These are phyloP conservation scores for Amanita rimosa DNA, from an alignment of 768 basidiomycete species.

Conservation along the genomic window DNA sequence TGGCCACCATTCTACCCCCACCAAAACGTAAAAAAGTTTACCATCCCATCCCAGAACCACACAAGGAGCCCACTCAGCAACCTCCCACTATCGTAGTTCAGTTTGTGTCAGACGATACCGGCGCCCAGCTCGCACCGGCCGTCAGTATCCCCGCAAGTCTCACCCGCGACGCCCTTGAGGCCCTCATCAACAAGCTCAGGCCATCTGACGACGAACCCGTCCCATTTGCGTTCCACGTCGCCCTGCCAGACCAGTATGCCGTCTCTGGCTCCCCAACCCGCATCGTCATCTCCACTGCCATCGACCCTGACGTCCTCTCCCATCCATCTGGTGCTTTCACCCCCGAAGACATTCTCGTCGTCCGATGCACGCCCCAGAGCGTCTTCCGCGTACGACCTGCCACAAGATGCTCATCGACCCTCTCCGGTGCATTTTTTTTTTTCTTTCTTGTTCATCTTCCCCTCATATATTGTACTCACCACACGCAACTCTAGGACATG, in stretches of 20 bases:
- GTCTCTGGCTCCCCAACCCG: slow-evolving; percentile 52
- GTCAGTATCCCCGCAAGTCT: slow-evolving; percentile 87
- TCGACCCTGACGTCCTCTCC: slow-evolving; percentile 68
- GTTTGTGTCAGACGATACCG: slow-evolving; percentile 87
- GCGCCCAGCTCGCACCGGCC: slow-evolving; percentile 68
- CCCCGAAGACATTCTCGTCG: slow-evolving; percentile 77
- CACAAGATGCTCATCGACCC: slow-evolving; percentile 86
- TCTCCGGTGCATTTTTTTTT: slow-evolving; percentile 48
- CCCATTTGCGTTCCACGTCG: slow-evolving; percentile 86
- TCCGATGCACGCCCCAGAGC: slow-evolving; percentile 91
- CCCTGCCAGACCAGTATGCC: slow-evolving; percentile 40
- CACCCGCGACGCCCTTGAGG: slow-evolving; percentile 71
- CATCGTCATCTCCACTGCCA: slow-evolving; percentile 75
- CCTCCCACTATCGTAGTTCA: slow-evolving; percentile 70
- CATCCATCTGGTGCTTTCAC: slow-evolving; percentile 66
- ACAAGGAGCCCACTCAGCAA: slow-evolving; percentile 29
- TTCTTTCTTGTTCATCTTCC: too few species aligned
- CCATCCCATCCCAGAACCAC: slow-evolving; percentile 61
- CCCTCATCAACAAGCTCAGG: slow-evolving; percentile 80
- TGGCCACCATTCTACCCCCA: slow-evolving; percentile 82
- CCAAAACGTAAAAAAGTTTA: slow-evolving; percentile 68
- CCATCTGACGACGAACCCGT: slow-evolving; percentile 80
- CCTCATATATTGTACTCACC: neutral
- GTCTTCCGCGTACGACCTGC: slow-evolving; percentile 92
- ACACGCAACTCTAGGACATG: slow-evolving; percentile 49